phyloP scores from a whole-genome alignment of 129 eudicot genomes.

The Deinandra increscens region DNA sequence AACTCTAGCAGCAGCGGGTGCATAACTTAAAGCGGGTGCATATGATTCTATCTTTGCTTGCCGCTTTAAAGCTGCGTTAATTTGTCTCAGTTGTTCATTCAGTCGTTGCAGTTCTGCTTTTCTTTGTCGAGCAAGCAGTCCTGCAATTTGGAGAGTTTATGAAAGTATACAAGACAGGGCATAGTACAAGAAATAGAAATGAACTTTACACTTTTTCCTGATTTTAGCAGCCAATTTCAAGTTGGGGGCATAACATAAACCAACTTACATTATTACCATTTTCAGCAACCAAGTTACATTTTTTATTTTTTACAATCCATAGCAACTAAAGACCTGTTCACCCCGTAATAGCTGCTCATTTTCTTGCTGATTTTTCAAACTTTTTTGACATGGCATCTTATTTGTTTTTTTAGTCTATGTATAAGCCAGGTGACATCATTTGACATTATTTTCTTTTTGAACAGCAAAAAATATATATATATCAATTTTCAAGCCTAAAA shows the following conservation, averaged over 20 bases:
- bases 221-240: too few species aligned
- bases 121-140: slow-evolving; percentile 88
- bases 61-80: slow-evolving; percentile 86
- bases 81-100: slow-evolving; percentile 94
- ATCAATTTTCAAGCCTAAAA: neutral
- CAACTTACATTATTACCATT: too few species aligned
- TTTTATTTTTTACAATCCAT: too few species aligned
- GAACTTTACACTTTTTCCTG: neutral
- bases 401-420: neutral
- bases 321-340: too few species aligned
- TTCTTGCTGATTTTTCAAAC: too few species aligned
- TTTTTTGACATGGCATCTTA: too few species aligned
- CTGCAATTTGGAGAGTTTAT: slow-evolving; percentile 33
- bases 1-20: slow-evolving; percentile 70
- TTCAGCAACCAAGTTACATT: too few species aligned
- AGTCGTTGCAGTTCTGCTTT: slow-evolving; percentile 74
- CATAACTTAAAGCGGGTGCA: slow-evolving; percentile 91
- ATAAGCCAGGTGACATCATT: neutral
- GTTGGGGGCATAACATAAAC: too few species aligned
- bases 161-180: neutral
- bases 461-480: too few species aligned
- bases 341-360: too few species aligned
- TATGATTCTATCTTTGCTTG: slow-evolving; percentile 99
- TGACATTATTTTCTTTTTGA: neutral
- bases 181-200: neutral